These are phyloP conservation scores for Boletellus ananas DNA, from an alignment of 768 basidiomycete species.

Conservation along the genomic window DNA sequence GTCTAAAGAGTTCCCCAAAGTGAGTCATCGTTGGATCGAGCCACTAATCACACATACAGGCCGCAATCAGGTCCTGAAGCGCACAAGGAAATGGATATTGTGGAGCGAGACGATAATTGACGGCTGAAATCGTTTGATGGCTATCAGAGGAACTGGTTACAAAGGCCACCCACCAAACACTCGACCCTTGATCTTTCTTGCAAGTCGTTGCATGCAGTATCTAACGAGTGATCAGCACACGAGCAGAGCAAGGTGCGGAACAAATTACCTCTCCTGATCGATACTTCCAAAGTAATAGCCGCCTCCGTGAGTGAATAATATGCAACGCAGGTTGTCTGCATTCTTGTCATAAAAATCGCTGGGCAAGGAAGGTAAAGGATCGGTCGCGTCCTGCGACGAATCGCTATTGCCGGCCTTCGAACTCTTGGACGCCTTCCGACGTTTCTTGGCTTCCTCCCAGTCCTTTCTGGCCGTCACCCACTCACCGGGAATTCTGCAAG, in stretches of 20 bases:
- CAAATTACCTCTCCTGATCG: slow-evolving; percentile 62
- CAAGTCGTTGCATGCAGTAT: slow-evolving; percentile 76
- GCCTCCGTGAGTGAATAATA: slow-evolving; percentile 78
- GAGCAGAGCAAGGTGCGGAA: slow-evolving; percentile 1
- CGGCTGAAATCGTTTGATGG: slow-evolving; percentile 42
- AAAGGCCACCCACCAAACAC: slow-evolving; percentile 57
- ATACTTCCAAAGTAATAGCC: slow-evolving; percentile 85
- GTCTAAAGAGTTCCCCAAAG: slow-evolving; percentile 41
- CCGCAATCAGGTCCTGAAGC: slow-evolving; percentile 83
- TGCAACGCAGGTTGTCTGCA: slow-evolving; percentile 83
- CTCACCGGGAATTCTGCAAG: slow-evolving; percentile 69
- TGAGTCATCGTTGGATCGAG: neutral
- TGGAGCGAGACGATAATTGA: slow-evolving; percentile 86
- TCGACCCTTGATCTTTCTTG: slow-evolving; percentile 89
- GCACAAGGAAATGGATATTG: slow-evolving; percentile 97
- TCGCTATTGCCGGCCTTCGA: slow-evolving; percentile 17
- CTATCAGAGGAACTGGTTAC: neutral
- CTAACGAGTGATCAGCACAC: slow-evolving; percentile 31
- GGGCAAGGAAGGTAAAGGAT: slow-evolving; percentile 17
- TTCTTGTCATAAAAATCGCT: slow-evolving; percentile 54
- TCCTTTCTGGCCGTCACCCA: slow-evolving; percentile 88
- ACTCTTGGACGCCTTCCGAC: slow-evolving; percentile 46
- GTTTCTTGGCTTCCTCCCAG: slow-evolving; percentile 64
- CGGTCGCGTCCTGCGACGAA: slow-evolving; percentile 15
- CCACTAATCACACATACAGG: slow-evolving; percentile 50